A percentile compares a stretch with the other conserved stretches of the same genome.
Conservation (phyloP, 1,139 yeast species). For the Geotrichum cucujoidarum region DNA sequence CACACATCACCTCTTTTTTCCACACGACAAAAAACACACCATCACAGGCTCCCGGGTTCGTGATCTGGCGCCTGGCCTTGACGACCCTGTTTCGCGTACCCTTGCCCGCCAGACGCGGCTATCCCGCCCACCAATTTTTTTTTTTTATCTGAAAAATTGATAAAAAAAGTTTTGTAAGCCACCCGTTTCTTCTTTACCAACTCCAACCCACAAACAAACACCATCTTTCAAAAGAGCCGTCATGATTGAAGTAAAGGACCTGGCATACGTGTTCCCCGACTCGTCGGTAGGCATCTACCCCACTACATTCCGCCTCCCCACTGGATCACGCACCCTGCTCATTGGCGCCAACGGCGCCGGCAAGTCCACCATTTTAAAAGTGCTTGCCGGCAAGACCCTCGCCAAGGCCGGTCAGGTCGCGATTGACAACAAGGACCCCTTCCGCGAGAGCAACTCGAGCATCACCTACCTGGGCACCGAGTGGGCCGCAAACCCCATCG, state of each 20-base stretch:
- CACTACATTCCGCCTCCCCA: slow-evolving; percentile 54
- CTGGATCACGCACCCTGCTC: slow-evolving; percentile 70
- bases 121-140: neutral
- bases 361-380: slow-evolving; percentile 76
- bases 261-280: slow-evolving; percentile 68
- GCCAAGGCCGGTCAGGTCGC: slow-evolving; percentile 60
- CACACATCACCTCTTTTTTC: too few species aligned
- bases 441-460: slow-evolving; percentile 55
- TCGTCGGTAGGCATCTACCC: slow-evolving; percentile 65
- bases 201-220: neutral
- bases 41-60: too few species aligned
- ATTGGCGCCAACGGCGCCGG: slow-evolving; percentile 98
- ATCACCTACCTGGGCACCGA: slow-evolving; percentile 95
- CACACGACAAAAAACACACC: too few species aligned
- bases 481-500: slow-evolving; percentile 92
- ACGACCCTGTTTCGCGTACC: too few species aligned
- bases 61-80: too few species aligned
- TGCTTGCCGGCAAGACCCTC: slow-evolving; percentile 87
- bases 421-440: slow-evolving; percentile 84
- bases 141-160: neutral
- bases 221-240: too few species aligned
- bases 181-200: neutral
- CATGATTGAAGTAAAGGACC: slow-evolving; percentile 54
- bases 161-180: too few species aligned
- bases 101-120: neutral